Evolutionary conservation across 192 early-diverging fungal species (phyloP).

Genomic region (Phlyctochytrium arcticum): DNA sequence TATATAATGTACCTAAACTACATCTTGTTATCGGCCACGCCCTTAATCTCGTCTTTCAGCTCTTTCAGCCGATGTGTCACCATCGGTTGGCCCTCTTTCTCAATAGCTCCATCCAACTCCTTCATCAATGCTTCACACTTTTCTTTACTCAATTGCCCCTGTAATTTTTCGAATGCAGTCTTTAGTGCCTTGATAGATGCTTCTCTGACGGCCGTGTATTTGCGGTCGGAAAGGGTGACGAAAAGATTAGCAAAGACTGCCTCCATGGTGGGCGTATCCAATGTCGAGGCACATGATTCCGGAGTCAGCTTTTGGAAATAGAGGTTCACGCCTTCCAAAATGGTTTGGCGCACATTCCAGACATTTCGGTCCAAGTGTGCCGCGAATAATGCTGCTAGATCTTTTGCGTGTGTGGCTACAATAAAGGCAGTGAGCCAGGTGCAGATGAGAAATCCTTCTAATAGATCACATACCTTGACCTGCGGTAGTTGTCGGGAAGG

Average conservation of each 20-base stretch:
- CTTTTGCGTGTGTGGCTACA: constrained; percentile 38
- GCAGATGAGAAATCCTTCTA: constrained; percentile 4
- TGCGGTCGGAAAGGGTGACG: not conserved
- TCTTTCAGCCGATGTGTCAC: not conserved
- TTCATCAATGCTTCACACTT: not conserved
- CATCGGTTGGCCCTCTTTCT: not conserved
- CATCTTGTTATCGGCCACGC: no score
- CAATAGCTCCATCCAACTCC: not conserved
- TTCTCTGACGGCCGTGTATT: constrained; percentile 42
- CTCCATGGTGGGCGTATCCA: not conserved
- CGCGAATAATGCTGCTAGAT: constrained; percentile 42
- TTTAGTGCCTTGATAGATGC: constrained; percentile 13
- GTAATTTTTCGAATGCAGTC: constrained; percentile 3
- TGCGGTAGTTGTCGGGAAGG: constrained; percentile 41
- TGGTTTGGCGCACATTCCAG: constrained; percentile 78
- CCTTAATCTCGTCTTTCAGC: not conserved
- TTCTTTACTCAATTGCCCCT: not conserved
- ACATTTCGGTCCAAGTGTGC: constrained; percentile 59
- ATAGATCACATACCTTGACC: constrained; percentile 48
- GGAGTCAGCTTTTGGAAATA: constrained; percentile 43
- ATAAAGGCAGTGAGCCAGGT: constrained; percentile 5
- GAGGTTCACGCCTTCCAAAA: constrained; percentile 61
- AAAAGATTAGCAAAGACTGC: constrained; percentile 2
- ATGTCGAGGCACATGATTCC: not conserved
- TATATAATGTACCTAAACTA: not conserved